Evolutionary conservation across 148 eudicot species (phyloP).

Genomic region (Rheum nobile): DNA sequence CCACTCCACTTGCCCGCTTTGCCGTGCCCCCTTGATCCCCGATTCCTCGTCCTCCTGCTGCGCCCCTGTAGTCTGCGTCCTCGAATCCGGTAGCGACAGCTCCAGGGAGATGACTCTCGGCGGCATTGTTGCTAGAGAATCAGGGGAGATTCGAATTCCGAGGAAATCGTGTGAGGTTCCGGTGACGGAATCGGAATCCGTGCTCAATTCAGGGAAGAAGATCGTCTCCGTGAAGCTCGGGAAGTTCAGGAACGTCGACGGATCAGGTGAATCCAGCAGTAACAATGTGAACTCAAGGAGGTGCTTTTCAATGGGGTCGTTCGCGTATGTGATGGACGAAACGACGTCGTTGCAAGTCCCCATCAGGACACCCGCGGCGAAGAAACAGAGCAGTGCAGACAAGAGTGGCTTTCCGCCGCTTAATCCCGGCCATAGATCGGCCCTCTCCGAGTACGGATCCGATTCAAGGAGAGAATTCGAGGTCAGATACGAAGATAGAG

Average conservation of each 20-base stretch:
- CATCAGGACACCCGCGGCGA: conserved; percentile 40
- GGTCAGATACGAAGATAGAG: not conserved
- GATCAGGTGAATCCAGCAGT: conserved; percentile 35
- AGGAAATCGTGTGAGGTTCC: not conserved
- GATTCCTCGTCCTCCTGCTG: too few species aligned
- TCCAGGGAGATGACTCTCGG: conserved; percentile 55
- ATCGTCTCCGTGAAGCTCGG: conserved; percentile 67
- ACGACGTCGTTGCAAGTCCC: conserved; percentile 54
- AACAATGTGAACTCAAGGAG: conserved; percentile 44
- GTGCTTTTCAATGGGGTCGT: conserved; percentile 93
- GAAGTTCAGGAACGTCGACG: conserved; percentile 56
- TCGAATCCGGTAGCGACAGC: conserved; percentile 57
- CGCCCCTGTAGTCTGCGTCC: conserved; percentile 60
- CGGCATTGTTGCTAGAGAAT: too few species aligned
- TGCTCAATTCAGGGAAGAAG: conserved; percentile 38
- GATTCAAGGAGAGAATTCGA: not conserved
- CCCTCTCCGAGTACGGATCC: not conserved
- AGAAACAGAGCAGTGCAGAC: conserved; percentile 14
- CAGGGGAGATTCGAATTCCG: not conserved
- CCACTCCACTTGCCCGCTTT: conserved; percentile 92
- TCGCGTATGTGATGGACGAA: conserved; percentile 86
- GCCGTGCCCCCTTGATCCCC: too few species aligned
- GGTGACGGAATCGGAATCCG: too few species aligned
- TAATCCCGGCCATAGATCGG: not conserved
- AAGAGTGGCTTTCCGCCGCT: too few species aligned